Conservation (phyloP, 1,284 basidiomycete species). For the Puccinia coronata region DNA sequence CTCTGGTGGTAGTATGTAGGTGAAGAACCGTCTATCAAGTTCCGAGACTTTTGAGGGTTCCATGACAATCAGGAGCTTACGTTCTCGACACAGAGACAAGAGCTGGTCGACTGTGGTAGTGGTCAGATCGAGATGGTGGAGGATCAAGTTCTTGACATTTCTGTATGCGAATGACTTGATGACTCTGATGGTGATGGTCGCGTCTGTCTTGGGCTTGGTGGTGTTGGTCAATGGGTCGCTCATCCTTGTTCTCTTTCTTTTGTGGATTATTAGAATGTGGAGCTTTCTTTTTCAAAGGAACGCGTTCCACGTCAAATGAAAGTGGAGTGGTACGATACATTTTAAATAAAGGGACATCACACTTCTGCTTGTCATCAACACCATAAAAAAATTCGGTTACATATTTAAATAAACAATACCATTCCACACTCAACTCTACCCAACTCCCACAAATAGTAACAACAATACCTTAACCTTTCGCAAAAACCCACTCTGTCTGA, state of each 20-base stretch:
- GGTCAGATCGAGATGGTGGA: conserved; percentile 39
- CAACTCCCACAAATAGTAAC: no score
- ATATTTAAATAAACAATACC: no score
- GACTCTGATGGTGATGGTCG: conserved; percentile 32
- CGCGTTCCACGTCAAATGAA: background rate
- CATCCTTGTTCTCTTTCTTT: background rate
- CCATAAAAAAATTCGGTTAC: no score
- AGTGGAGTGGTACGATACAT: no score
- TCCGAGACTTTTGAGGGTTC: background rate
- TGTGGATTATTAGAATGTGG: background rate
- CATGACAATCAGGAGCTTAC: no score
- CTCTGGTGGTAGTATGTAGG: background rate
- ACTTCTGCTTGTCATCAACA: no score
- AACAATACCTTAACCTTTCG: no score
- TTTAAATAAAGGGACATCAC: no score
- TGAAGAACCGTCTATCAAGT: background rate
- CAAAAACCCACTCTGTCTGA: no score
- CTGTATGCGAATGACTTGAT: conserved; percentile 48
- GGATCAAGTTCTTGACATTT: conserved; percentile 35
- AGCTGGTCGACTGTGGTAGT: background rate
- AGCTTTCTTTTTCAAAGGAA: background rate
- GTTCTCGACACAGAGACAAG: conserved; percentile 21
- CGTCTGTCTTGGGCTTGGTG: conserved; percentile 15
- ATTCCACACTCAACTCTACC: no score
- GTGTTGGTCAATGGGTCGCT: conserved; percentile 35